Evolutionary conservation across 495 filamentous ascomycete species (phyloP), one percentile per base, ranked within the genome.

Genomic region (Chlorociboria aeruginascens): DNA sequence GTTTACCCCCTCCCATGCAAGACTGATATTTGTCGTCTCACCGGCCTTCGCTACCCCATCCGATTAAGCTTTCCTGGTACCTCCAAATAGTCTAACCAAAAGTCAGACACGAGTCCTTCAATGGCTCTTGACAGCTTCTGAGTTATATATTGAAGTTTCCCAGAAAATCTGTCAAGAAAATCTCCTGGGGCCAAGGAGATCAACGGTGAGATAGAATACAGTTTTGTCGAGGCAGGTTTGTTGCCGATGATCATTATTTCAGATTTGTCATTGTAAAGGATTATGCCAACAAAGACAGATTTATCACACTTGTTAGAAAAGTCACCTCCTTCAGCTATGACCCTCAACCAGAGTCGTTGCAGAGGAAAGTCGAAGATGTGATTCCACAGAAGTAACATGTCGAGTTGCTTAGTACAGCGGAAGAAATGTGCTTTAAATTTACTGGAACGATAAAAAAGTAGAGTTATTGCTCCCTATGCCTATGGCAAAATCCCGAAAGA

Each of bases 361-460:
- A 30, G 16, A 12, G 14, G 25, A 1, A 43, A 43, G 16, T 43
- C 14, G n/a, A 11, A 25, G 1, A 43, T 4, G 11, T 6, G 11
- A 9, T 43, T 43, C 34, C 9, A 48, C 8, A 35, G 40, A 40
- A 48, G 46, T 16, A 40, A 30, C 13, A 29, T 7, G 20, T 40
- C 34, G 3, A 43, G 16, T 17, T 43, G 3, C 40, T 43, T 43
- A 1, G 40, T 2, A 49, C 43, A 20, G 1, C 29, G 28, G 36
- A 50, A 50, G 7, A 50, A 50, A 34, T 50, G 17, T 3, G 16
- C 25, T 28, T 50, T 50, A 28, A 50, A 50, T n/a, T 50, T 39
- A 36, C 39, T 44, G 14, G 39, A 3, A 6, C 47, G 39, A 28
- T 35, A 50, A 16, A 50, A 25, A 20, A 51, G 41, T 13, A 51